Base-by-base conservation (phyloP, 768 basidiomycete species). In the Leccinum olivaceopallidum region DNA sequence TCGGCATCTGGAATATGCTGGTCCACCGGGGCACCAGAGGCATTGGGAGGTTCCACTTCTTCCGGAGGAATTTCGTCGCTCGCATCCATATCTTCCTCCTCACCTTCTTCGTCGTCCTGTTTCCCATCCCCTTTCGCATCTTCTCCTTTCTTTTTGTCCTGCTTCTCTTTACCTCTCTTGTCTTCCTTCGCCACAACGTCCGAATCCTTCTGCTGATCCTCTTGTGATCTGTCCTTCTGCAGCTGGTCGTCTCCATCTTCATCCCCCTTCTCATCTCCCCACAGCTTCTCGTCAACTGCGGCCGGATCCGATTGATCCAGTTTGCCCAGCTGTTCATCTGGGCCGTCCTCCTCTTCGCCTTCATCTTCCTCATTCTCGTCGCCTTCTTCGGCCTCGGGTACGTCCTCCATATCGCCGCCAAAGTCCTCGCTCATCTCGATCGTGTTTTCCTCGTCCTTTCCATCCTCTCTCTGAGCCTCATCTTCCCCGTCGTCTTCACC, bases 381-480 rank as follows among this genome's bases (percentile, higher is more conserved):
- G 12, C 71, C 72, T 18, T 76, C 78, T 55, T 75, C 79, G 0
- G 80, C 85, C 36, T 83, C 82, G 2, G 88, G 85, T 1, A 94
- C 82, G 71, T 96, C 90, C 69, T 95, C 89, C 79, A 96, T 72
- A 16, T 86, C 84, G 3, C 94, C 96, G 22, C 86, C 93, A 65
- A 98, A 87, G 74, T 98, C 94, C 36, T 92, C 86, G 56, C 81
- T 83, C 92, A 98, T 95, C 75, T 97, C 94, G 50, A 98, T 84
- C 4, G 92, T 90, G 58, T 93, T 86, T 44, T 86, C 84, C 44
- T 89, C 83, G 57, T 86, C 85, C 26, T 80, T 75, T 10, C 67
- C 68, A 14, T 77, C 73, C 24, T 83, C 81, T 18, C 83, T 75
- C 48, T 65, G 56, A 7, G 30, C 34, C 18, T 65, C 64, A 1